phyloP scores from a whole-genome alignment of 202 grass and related monocot genomes.

The Eragrostis tef region DNA sequence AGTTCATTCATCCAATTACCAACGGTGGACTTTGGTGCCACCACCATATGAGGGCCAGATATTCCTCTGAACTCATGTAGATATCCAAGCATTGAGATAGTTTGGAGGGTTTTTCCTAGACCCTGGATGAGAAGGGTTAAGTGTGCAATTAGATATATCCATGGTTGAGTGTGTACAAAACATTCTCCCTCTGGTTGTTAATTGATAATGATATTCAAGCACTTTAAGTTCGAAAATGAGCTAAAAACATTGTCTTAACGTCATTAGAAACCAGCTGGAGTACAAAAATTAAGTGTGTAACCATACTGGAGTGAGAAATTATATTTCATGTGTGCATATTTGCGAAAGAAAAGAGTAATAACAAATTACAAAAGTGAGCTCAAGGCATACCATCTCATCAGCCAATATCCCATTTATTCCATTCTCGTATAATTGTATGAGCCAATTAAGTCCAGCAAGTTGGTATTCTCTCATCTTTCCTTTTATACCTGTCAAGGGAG shows the following conservation, averaged over 20 bases:
- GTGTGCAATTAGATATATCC: too few species aligned
- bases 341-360: too few species aligned
- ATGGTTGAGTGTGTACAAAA: too few species aligned
- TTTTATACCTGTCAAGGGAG: slow-evolving; percentile 68
- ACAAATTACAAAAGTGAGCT: slow-evolving; percentile 28
- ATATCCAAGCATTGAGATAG: slow-evolving; percentile 93
- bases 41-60: slow-evolving; percentile 90
- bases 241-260: too few species aligned
- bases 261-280: too few species aligned
- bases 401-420: slow-evolving; percentile 97
- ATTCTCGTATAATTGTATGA: slow-evolving; percentile 93
- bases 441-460: slow-evolving; percentile 94
- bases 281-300: too few species aligned
- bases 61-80: slow-evolving; percentile 89
- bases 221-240: too few species aligned
- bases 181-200: too few species aligned
- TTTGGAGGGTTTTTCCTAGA: slow-evolving; percentile 97
- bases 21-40: slow-evolving; percentile 89
- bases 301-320: too few species aligned
- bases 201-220: too few species aligned
- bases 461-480: slow-evolving; percentile 98
- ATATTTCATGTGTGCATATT: too few species aligned
- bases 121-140: slow-evolving; percentile 47
- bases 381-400: slow-evolving; percentile 91
- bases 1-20: slow-evolving; percentile 94